These are phyloP conservation scores for Didymella arachidicola DNA, from an alignment of 2,329 filamentous ascomycete species.

Conservation along the genomic window DNA sequence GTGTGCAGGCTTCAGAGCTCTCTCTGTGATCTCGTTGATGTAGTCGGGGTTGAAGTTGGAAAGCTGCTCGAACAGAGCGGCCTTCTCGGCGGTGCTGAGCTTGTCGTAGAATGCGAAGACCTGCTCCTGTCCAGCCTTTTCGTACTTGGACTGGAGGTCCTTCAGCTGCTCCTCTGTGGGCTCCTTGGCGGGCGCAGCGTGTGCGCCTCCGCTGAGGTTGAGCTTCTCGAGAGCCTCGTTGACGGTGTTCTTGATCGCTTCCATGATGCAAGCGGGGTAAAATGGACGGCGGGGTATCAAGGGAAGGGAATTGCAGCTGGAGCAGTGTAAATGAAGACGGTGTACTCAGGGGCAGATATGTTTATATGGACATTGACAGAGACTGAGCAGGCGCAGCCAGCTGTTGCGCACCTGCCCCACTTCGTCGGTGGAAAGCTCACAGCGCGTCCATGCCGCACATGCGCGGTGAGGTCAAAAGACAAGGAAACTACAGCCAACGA, in stretches of 20 bases:
- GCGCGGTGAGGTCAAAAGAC: slow-evolving; percentile 6
- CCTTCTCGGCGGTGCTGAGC: slow-evolving; percentile 76
- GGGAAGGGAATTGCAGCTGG: slow-evolving; percentile 22
- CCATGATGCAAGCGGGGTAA: slow-evolving; percentile 50
- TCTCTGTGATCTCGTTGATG: slow-evolving; percentile 87
- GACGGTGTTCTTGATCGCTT: slow-evolving; percentile 52
- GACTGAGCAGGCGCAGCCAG: slow-evolving; percentile 28
- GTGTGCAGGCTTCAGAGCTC: slow-evolving; percentile 79
- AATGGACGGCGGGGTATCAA: slow-evolving; percentile 22
- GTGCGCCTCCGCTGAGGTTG: slow-evolving; percentile 47
- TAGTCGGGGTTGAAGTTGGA: slow-evolving; percentile 79
- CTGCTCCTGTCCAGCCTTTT: slow-evolving; percentile 77
- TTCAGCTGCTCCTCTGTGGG: slow-evolving; percentile 72
- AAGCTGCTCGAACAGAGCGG: slow-evolving; percentile 81
- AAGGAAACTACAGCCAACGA: not conserved
- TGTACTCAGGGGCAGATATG: slow-evolving; percentile 10
- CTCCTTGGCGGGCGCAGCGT: slow-evolving; percentile 53
- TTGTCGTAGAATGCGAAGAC: slow-evolving; percentile 89
- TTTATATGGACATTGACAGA: slow-evolving; percentile 19
- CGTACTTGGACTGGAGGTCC: slow-evolving; percentile 75
- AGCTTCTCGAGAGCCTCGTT: slow-evolving; percentile 55
- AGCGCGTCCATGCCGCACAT: slow-evolving; percentile 37
- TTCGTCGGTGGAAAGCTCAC: slow-evolving; percentile 27
- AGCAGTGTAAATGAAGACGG: slow-evolving; percentile 1
- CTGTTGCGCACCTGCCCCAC: slow-evolving; percentile 40